Percentiles rank a stretch among this genome's conserved stretches.
phyloP scores from a whole-genome alignment of 169 alveolate genomes.

The Cryptosporidium felis region DNA sequence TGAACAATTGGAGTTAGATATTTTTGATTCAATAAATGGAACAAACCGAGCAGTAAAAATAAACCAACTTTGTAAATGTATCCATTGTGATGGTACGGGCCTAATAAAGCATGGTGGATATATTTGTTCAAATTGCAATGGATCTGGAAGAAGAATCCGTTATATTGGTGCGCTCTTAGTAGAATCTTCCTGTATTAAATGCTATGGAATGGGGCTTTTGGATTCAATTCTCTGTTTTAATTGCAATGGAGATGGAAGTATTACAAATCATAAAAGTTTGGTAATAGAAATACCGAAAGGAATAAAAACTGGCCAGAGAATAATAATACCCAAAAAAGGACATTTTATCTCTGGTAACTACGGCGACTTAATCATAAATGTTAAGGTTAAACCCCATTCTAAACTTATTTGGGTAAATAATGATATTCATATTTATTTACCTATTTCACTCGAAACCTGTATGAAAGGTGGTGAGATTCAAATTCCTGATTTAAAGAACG shows the following conservation, averaged over 20 bases:
- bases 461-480: slow-evolving; percentile 84
- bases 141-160: slow-evolving; percentile 76
- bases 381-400: slow-evolving; percentile 84
- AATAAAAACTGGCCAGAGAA: slow-evolving; percentile 85
- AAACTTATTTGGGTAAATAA: slow-evolving; percentile 87
- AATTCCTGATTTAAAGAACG: slow-evolving; percentile 82
- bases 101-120: slow-evolving; percentile 77
- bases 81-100: slow-evolving; percentile 83
- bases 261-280: slow-evolving; percentile 82
- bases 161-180: neutral
- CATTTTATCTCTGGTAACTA: slow-evolving; percentile 84
- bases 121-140: slow-evolving; percentile 84
- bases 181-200: slow-evolving; percentile 34
- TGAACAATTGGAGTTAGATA: slow-evolving; percentile 80
- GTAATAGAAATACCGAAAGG: slow-evolving; percentile 81
- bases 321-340: slow-evolving; percentile 86
- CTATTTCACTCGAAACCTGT: slow-evolving; percentile 81
- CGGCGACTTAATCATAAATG: slow-evolving; percentile 86
- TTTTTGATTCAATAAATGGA: slow-evolving; percentile 88
- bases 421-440: slow-evolving; percentile 86
- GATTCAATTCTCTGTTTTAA: slow-evolving; percentile 85
- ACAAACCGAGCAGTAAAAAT: slow-evolving; percentile 75
- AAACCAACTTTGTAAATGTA: slow-evolving; percentile 76
- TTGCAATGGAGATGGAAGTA: slow-evolving; percentile 86
- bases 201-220: slow-evolving; percentile 73